Conservation (phyloP, 2,329 filamentous ascomycete species). For the Venturia pyrina region DNA sequence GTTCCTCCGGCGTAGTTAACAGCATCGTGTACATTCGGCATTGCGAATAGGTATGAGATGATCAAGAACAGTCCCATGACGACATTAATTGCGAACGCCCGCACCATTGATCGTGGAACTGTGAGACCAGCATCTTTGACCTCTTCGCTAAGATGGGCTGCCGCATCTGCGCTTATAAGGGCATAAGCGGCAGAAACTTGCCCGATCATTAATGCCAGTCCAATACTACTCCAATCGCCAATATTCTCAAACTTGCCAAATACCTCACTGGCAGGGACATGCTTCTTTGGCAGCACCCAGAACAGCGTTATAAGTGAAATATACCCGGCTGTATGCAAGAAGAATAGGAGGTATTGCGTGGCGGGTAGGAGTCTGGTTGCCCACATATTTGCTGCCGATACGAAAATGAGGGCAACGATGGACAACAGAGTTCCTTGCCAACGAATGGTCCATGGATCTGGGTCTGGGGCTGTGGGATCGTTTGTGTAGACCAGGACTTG, state of each 20-base stretch:
- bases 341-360: conserved; percentile 39
- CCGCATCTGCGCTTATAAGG: conserved; percentile 28
- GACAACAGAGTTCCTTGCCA: conserved; percentile 43
- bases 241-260: conserved; percentile 41
- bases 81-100: conserved; percentile 21
- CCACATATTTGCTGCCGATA: conserved; percentile 33
- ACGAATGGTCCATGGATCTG: conserved; percentile 18
- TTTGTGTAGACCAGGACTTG: conserved; percentile 30
- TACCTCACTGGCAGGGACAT: conserved; percentile 30
- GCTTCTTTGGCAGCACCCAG: conserved; percentile 22
- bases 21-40: conserved; percentile 18
- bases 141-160: conserved; percentile 27
- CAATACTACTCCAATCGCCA: conserved; percentile 31
- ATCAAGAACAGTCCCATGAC: conserved; percentile 20
- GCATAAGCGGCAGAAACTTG: conserved; percentile 28
- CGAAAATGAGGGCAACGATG: conserved; percentile 32
- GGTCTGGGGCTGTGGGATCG: conserved; percentile 23
- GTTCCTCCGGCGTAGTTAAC: conserved; percentile 16
- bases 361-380: conserved; percentile 33
- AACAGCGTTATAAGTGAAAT: conserved; percentile 41
- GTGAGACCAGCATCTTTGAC: conserved; percentile 20
- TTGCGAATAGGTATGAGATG: conserved; percentile 21
- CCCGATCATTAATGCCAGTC: conserved; percentile 36
- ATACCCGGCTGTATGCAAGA: conserved; percentile 42
- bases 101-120: conserved; percentile 22